Evolutionary conservation across 2,329 filamentous ascomycete species (phyloP).

Genomic region (Neospermospora avenae): DNA sequence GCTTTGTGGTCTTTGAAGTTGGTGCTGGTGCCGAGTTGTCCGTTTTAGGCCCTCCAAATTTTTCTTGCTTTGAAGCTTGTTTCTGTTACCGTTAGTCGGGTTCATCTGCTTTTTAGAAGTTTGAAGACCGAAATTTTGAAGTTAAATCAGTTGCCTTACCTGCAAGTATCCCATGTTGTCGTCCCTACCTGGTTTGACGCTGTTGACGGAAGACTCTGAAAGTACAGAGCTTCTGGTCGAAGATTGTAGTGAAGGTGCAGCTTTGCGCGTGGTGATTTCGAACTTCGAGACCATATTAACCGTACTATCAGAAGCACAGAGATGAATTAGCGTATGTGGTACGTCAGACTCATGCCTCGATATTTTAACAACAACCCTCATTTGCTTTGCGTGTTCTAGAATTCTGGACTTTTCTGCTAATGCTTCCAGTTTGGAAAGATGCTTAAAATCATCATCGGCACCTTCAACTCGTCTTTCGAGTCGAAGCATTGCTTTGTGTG

Average conservation of each 20-base stretch:
- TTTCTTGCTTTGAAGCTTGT: background rate
- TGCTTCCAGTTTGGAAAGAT: background rate
- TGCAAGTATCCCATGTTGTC: background rate
- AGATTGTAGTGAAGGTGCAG: background rate
- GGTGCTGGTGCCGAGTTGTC: background rate
- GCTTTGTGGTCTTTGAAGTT: background rate
- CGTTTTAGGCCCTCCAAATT: background rate
- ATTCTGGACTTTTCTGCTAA: background rate
- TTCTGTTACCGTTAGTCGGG: background rate
- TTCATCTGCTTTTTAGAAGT: background rate
- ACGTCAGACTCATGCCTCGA: background rate
- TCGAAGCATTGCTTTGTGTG: background rate
- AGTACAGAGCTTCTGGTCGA: background rate
- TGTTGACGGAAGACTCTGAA: background rate
- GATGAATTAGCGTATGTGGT: background rate
- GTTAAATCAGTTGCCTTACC: background rate
- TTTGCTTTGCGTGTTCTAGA: background rate
- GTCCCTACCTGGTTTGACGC: background rate
- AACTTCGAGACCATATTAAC: background rate
- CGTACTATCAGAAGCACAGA: background rate
- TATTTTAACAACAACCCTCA: background rate
- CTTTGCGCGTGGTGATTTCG: background rate
- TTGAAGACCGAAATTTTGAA: background rate
- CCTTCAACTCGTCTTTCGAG: background rate
- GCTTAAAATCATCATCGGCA: background rate